A percentile compares a stretch with the other conserved stretches of the same genome.
Conservation (phyloP, 305 asterid species). For the Solanum hybrid region DNA sequence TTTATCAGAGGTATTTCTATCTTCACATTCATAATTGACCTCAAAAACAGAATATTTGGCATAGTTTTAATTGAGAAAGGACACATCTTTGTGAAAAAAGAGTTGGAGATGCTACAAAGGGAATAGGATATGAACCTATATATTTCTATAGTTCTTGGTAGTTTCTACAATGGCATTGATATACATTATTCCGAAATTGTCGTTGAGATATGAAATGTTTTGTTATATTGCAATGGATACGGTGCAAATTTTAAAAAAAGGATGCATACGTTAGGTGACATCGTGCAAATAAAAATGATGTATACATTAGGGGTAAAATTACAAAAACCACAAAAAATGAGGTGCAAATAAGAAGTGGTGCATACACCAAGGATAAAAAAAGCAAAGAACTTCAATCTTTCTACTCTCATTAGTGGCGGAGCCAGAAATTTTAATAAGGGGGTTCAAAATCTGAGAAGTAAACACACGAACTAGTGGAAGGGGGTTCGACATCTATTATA, state of each 20-base stretch:
- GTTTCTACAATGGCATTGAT: not conserved
- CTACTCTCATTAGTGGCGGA: not conserved
- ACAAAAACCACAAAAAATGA: not conserved
- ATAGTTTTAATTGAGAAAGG: not conserved
- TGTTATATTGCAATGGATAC: not conserved
- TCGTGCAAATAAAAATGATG: not conserved
- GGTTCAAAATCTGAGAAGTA: too few relatives aligned
- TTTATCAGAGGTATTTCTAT: not conserved
- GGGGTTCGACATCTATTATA: too few relatives aligned
- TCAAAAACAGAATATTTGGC: not conserved
- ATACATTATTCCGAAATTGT: not conserved
- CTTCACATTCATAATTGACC: not conserved
- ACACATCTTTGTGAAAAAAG: not conserved
- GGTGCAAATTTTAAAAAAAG: not conserved
- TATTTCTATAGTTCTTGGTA: not conserved
- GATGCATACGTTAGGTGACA: not conserved
- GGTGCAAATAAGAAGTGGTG: not conserved
- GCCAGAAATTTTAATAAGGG: too few relatives aligned
- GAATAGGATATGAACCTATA: not conserved
- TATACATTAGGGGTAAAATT: not conserved
- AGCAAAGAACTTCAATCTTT: not conserved
- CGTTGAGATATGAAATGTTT: not conserved
- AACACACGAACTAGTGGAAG: too few relatives aligned
- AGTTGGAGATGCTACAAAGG: not conserved
- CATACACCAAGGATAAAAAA: not conserved